Conservation (phyloP, 768 basidiomycete genomes). For the Trichaptum fuscoviolaceum region DNA sequence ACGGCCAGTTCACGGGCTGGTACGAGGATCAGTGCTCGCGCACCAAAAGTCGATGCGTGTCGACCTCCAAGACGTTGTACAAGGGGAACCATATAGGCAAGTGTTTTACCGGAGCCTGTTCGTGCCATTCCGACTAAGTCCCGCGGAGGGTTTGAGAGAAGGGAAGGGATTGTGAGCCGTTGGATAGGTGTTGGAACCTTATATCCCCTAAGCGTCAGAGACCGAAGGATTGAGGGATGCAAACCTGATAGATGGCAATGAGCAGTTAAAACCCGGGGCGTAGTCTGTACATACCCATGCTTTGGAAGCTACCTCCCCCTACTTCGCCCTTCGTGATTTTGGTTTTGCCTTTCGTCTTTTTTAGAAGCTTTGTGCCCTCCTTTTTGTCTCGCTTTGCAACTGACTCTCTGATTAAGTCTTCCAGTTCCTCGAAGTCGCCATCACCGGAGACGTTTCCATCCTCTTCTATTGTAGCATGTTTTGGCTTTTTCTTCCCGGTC, state of each 20-base stretch:
- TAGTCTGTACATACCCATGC: constrained; percentile 71
- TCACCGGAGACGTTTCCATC: constrained; percentile 14
- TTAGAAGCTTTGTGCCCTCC: constrained; percentile 69
- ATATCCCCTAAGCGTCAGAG: constrained; percentile 88
- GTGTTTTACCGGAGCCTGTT: constrained; percentile 95
- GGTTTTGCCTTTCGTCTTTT: constrained; percentile 68
- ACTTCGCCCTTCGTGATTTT: constrained; percentile 71
- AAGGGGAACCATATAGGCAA: constrained; percentile 93
- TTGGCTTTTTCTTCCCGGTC: constrained; percentile 35
- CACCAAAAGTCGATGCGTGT: constrained; percentile 76
- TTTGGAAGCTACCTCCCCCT: constrained; percentile 93
- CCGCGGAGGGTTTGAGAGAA: constrained; percentile 77
- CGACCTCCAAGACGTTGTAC: constrained; percentile 79
- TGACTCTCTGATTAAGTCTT: constrained; percentile 59
- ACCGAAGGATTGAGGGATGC: constrained; percentile 75
- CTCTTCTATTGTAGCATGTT: constrained; percentile 11
- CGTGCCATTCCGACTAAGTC: constrained; percentile 98
- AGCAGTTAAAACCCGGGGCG: too few relatives aligned
- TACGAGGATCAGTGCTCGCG: constrained; percentile 81
- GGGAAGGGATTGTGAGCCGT: constrained; percentile 78
- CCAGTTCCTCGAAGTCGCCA: constrained; percentile 53
- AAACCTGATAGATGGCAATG: constrained; percentile 47
- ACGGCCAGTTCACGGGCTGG: constrained; percentile 93
- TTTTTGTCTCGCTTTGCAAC: constrained; percentile 71
- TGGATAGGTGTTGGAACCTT: constrained; percentile 96